phyloP scores from a whole-genome alignment of 495 filamentous ascomycete genomes.

The Letharia lupina region DNA sequence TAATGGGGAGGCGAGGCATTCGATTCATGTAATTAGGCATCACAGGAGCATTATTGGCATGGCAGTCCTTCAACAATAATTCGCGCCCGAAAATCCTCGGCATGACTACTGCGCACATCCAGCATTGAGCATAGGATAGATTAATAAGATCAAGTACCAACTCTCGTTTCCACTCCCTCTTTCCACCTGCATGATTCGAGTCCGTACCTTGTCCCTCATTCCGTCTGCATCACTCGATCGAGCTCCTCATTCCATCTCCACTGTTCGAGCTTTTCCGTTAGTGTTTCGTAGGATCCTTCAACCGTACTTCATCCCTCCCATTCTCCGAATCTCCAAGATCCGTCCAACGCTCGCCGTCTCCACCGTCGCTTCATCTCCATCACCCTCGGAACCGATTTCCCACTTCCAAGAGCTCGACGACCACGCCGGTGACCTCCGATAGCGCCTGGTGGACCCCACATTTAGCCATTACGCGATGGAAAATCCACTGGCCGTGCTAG shows the following conservation, averaged over 20 bases:
- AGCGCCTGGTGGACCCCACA: slow-evolving; percentile 4
- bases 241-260: too few species aligned
- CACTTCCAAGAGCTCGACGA: neutral
- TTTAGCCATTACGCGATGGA: slow-evolving; percentile 9
- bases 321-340: neutral
- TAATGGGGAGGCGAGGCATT: slow-evolving; percentile 21
- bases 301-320: too few species aligned
- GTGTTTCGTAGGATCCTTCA: too few species aligned
- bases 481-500: neutral
- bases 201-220: too few species aligned
- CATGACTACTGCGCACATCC: neutral
- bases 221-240: too few species aligned
- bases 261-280: too few species aligned
- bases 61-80: slow-evolving; percentile 5
- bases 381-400: too few species aligned
- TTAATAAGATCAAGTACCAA: neutral
- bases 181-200: too few species aligned
- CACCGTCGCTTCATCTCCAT: neutral
- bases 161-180: too few species aligned
- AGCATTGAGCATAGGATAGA: neutral
- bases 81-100: neutral
- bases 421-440: slow-evolving; percentile 7
- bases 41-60: slow-evolving; percentile 16
- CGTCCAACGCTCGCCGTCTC: neutral
- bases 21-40: slow-evolving; percentile 24